These are phyloP conservation scores for Dioszegia hungarica DNA, from an alignment of 768 basidiomycete species.

Conservation along the genomic window DNA sequence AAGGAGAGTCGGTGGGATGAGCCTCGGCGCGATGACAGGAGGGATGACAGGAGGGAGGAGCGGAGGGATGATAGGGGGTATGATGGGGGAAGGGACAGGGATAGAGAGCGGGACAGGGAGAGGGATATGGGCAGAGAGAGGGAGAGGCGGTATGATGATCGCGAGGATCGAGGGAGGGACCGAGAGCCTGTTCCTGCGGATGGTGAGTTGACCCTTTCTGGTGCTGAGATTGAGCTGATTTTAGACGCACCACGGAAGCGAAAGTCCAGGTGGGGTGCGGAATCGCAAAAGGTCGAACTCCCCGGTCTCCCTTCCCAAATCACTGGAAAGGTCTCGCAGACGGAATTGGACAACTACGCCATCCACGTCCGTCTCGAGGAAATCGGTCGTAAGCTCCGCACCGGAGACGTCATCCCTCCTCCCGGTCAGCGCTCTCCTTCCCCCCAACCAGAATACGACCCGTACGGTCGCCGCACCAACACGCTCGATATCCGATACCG, in stretches of 20 bases:
- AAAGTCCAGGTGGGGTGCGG: constrained; percentile 96
- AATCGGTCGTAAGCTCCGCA: constrained; percentile 87
- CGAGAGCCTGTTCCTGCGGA: constrained; percentile 56
- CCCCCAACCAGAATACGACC: constrained; percentile 94
- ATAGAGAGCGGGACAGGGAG: constrained; percentile 15
- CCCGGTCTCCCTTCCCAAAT: constrained; percentile 93
- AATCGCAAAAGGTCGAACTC: constrained; percentile 66
- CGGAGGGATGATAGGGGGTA: constrained; percentile 8
- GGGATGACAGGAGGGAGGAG: neutral
- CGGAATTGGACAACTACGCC: constrained; percentile 95
- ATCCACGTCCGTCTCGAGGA: constrained; percentile 93
- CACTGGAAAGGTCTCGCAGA: constrained; percentile 80
- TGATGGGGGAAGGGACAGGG: constrained; percentile 18
- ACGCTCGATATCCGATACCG: constrained; percentile 97
- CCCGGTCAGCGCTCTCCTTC: constrained; percentile 93
- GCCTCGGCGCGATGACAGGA: neutral
- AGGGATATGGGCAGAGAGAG: constrained; percentile 19
- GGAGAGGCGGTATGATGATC: constrained; percentile 18
- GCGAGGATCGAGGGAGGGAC: constrained; percentile 12
- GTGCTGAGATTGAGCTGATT: neutral
- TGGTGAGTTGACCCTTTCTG: constrained; percentile 60
- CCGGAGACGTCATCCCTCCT: constrained; percentile 93
- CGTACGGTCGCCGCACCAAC: constrained; percentile 95
- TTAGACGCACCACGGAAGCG: constrained; percentile 76
- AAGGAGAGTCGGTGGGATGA: constrained; percentile 7